Percentiles rank a stretch among this genome's conserved stretches.
phyloP scores from a whole-genome alignment of 768 basidiomycete species.

The Mycena epipterygia region DNA sequence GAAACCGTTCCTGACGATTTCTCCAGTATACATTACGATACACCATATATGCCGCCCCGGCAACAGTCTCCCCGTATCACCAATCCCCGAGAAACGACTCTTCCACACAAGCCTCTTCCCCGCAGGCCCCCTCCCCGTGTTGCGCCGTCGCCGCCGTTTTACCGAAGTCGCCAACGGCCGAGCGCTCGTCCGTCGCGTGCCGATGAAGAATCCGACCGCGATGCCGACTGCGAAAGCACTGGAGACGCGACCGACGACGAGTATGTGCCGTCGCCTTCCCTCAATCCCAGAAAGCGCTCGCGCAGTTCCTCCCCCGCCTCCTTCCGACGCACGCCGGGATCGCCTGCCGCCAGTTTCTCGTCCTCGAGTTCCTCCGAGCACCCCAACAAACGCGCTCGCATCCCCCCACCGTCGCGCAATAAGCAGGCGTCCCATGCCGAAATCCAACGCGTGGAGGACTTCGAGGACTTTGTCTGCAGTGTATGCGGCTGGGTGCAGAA shows the following conservation, averaged over 20 bases:
- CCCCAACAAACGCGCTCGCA: conserved; percentile 45
- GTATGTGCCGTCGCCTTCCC: conserved; percentile 53
- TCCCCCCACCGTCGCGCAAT: conserved; percentile 60
- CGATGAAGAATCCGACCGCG: conserved; percentile 41
- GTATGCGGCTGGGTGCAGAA: conserved; percentile 62
- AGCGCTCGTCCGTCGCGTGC: neutral
- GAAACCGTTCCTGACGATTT: conserved; percentile 1
- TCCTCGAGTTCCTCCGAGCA: conserved; percentile 11
- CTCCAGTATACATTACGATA: conserved; percentile 26
- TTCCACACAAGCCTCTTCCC: conserved; percentile 1
- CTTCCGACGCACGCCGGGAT: conserved; percentile 13
- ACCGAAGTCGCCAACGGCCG: conserved; percentile 1
- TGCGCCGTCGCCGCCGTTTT: conserved; percentile 5
- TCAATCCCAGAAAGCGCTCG: conserved; percentile 50
- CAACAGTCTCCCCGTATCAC: conserved; percentile 26
- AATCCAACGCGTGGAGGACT: conserved; percentile 39
- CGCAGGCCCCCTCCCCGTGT: neutral
- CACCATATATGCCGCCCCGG: conserved; percentile 24
- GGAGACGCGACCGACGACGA: conserved; percentile 46
- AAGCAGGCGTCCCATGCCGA: conserved; percentile 50
- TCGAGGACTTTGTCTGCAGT: conserved; percentile 57
- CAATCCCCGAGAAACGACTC: neutral
- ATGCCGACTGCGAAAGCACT: conserved; percentile 53
- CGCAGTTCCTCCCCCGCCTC: conserved; percentile 25
- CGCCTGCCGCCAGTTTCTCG: conserved; percentile 7